These are phyloP conservation scores for Aureobasidium namibiae DNA, from an alignment of 2,329 filamentous ascomycete genomes.

Conservation along the genomic window DNA sequence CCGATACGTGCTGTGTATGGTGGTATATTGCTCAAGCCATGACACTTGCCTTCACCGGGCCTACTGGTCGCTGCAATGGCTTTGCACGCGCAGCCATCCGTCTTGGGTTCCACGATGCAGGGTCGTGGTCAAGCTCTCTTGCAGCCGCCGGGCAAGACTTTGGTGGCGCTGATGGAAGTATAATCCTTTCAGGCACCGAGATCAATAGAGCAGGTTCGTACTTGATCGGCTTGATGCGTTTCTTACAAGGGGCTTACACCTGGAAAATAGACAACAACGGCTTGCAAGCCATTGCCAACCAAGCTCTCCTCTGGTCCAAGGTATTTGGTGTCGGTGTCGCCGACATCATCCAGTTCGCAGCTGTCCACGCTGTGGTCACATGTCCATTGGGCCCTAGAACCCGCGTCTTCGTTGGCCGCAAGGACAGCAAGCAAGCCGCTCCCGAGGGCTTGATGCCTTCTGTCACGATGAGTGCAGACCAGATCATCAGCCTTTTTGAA, in stretches of 20 bases:
- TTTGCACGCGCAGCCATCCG: constrained; percentile 38
- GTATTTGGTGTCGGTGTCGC: constrained; percentile 30
- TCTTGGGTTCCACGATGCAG: constrained; percentile 42
- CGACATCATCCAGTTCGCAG: constrained; percentile 32
- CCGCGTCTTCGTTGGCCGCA: constrained; percentile 30
- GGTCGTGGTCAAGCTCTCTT: constrained; percentile 31
- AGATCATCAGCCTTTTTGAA: constrained; percentile 28
- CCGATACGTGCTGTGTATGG: constrained; percentile 40
- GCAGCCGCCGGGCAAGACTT: constrained; percentile 24
- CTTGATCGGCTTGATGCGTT: not conserved
- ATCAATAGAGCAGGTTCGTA: constrained; percentile 20
- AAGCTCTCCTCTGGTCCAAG: constrained; percentile 16
- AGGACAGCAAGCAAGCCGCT: constrained; percentile 27
- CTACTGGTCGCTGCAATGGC: constrained; percentile 31
- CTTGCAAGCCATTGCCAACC: constrained; percentile 15
- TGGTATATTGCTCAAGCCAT: constrained; percentile 32
- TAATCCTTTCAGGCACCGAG: constrained; percentile 37
- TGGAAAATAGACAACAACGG: constrained; percentile 25
- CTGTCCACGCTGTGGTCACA: constrained; percentile 30
- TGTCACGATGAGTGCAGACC: constrained; percentile 26
- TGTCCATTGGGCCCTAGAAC: constrained; percentile 33
- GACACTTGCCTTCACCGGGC: constrained; percentile 26
- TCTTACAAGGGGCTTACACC: not conserved
- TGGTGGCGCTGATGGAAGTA: constrained; percentile 41
- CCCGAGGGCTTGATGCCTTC: constrained; percentile 28